Conservation (phyloP, 345 rosid genomes). For the Rhizophora apiculata region DNA sequence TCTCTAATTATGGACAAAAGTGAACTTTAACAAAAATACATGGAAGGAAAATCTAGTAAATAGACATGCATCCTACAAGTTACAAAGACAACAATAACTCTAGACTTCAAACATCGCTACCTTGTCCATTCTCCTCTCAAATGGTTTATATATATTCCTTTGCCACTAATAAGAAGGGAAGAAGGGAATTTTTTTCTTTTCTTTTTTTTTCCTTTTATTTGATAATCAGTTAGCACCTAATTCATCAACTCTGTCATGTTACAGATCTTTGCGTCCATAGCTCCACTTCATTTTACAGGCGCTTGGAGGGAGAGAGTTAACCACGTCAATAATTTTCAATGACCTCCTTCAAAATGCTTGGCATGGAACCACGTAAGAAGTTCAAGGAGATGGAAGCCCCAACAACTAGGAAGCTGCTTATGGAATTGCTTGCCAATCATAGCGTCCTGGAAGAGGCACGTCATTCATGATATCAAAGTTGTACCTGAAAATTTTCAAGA, state of each 20-base stretch:
- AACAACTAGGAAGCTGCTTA: constrained; percentile 15
- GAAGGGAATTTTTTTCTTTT: no score
- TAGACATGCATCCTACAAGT: constrained; percentile 23
- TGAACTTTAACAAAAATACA: constrained; percentile 1
- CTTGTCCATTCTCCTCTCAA: not conserved
- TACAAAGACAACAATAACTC: constrained; percentile 17
- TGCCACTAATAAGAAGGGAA: not conserved
- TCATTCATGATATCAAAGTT: constrained; percentile 75
- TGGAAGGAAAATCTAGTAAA: constrained; percentile 17
- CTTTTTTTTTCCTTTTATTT: not conserved
- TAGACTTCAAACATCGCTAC: constrained; percentile 14
- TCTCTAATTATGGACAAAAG: constrained; percentile 29
- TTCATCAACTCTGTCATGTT: constrained; percentile 32
- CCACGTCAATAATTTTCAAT: constrained; percentile 1
- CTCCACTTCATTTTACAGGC: constrained; percentile 23
- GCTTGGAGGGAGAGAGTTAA: constrained; percentile 8
- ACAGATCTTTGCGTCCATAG: constrained; percentile 30
- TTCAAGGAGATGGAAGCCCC: constrained; percentile 10
- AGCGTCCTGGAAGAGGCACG: constrained; percentile 70
- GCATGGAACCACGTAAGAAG: not conserved
- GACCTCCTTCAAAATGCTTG: constrained; percentile 16
- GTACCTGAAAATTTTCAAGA: constrained; percentile 45
- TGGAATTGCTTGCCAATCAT: constrained; percentile 65
- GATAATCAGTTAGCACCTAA: constrained; percentile 29
- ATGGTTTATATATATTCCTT: not conserved